Percentiles rank a stretch among this genome's conserved stretches.
These are phyloP conservation scores for Staphylotrichum longicolle DNA, from an alignment of 495 filamentous ascomycete species.

Conservation along the genomic window DNA sequence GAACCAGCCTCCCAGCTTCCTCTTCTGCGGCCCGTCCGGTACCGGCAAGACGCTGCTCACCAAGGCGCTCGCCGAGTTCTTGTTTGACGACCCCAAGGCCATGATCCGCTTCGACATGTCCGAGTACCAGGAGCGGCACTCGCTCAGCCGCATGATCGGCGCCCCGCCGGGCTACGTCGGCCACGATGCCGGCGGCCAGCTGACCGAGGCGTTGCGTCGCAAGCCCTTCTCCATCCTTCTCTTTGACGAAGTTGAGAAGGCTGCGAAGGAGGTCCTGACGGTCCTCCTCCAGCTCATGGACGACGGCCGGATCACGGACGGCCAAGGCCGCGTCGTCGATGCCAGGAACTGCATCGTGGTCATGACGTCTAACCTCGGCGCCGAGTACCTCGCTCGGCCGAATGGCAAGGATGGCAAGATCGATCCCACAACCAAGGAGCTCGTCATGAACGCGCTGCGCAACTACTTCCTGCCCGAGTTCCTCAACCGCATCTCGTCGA, in stretches of 20 bases:
- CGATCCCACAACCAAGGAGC: conserved; percentile 78
- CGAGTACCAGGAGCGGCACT: conserved; percentile 97
- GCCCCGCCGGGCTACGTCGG: conserved; percentile 96
- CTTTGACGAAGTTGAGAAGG: conserved; percentile 98
- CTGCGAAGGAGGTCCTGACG: conserved; percentile 94
- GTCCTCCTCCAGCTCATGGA: conserved; percentile 98
- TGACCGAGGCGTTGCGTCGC: conserved; percentile 89
- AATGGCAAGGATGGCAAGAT: conserved; percentile 77
- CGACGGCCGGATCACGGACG: conserved; percentile 96
- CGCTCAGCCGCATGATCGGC: conserved; percentile 94
- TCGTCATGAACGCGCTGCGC: conserved; percentile 84
- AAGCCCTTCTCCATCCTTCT: conserved; percentile 96
- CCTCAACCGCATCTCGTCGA: conserved; percentile 91
- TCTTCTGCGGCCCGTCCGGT: conserved; percentile 97
- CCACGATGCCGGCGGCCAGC: conserved; percentile 91
- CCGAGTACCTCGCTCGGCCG: conserved; percentile 83
- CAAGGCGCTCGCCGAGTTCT: conserved; percentile 94
- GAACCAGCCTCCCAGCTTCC: conserved; percentile 93
- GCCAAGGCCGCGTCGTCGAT: conserved; percentile 90
- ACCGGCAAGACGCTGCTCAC: conserved; percentile 97
- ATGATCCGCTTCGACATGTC: conserved; percentile 99
- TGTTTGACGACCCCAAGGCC: conserved; percentile 94
- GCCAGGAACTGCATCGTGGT: conserved; percentile 98
- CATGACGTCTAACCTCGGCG: conserved; percentile 96
- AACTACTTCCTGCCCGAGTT: conserved; percentile 98